Evolutionary conservation across 2,329 filamentous ascomycete genomes (phyloP).

Genomic region (Atkinsonella texensis): DNA sequence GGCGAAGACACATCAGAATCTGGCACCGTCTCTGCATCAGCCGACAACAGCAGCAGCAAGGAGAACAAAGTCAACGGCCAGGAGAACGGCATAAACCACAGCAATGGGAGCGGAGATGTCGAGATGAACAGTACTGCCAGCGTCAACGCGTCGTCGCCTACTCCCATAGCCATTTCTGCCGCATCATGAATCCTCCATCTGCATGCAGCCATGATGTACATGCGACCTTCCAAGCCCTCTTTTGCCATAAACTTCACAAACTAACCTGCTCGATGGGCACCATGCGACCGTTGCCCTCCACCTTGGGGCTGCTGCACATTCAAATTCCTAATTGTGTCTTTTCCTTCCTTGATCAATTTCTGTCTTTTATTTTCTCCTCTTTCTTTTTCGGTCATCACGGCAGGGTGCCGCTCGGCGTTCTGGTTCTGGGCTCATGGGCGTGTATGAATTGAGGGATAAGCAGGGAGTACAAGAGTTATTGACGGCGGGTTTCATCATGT

Average conservation of each 20-base stretch:
- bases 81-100: constrained; percentile 35
- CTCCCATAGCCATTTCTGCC: constrained; percentile 34
- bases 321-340: background rate
- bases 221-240: background rate
- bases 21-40: constrained; percentile 32
- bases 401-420: constrained; percentile 1
- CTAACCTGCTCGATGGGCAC: background rate
- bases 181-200: constrained; percentile 20
- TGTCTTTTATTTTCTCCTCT: background rate
- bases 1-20: constrained; percentile 36
- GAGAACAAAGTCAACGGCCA: constrained; percentile 50
- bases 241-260: background rate
- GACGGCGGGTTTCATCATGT: background rate
- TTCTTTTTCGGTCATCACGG: background rate
- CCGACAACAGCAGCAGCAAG: constrained; percentile 44
- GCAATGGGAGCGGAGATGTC: constrained; percentile 32
- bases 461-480: constrained; percentile 1
- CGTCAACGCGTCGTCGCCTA: constrained; percentile 39
- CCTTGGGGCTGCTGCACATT: background rate
- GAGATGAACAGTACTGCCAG: constrained; percentile 43
- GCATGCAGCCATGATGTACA: background rate
- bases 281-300: background rate
- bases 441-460: background rate
- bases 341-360: background rate
- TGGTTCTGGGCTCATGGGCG: background rate